phyloP scores from a whole-genome alignment of 1,139 yeast species.

The Hemisphaericaspora lyxosophila region DNA sequence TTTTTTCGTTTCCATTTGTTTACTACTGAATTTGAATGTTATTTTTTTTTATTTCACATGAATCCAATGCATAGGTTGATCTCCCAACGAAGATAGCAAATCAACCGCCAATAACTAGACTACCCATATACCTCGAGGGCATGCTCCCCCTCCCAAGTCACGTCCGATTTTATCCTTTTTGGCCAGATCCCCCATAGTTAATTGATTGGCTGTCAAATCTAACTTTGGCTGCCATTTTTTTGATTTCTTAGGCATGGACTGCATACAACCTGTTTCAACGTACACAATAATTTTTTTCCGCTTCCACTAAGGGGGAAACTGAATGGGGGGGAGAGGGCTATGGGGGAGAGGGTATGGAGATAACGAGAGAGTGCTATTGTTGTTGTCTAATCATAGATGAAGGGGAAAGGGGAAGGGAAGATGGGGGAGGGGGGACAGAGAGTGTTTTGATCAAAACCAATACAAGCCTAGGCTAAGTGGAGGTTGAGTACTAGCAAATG shows the following conservation, averaged over 20 bases:
- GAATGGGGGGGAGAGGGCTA: not conserved
- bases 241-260: not conserved
- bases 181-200: not conserved
- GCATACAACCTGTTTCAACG: not conserved
- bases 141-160: no score
- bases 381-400: no score
- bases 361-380: not conserved
- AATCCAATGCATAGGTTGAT: not conserved
- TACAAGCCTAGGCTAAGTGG: no score
- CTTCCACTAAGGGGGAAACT: not conserved
- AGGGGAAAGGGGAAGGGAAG: no score
- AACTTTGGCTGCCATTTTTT: slow-evolving; percentile 1
- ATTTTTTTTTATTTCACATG: not conserved
- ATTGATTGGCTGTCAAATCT: not conserved
- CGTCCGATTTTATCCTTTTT: not conserved
- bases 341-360: not conserved
- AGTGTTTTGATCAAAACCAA: no score
- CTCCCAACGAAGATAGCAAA: no score
- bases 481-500: no score
- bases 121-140: not conserved
- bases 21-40: not conserved
- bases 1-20: not conserved
- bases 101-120: no score
- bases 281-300: not conserved
- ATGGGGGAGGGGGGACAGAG: no score